Percentiles rank a stretch among this genome's conserved stretches.
phyloP scores from a whole-genome alignment of 352 stramenopile species.

The Globisporangium emineosum region DNA sequence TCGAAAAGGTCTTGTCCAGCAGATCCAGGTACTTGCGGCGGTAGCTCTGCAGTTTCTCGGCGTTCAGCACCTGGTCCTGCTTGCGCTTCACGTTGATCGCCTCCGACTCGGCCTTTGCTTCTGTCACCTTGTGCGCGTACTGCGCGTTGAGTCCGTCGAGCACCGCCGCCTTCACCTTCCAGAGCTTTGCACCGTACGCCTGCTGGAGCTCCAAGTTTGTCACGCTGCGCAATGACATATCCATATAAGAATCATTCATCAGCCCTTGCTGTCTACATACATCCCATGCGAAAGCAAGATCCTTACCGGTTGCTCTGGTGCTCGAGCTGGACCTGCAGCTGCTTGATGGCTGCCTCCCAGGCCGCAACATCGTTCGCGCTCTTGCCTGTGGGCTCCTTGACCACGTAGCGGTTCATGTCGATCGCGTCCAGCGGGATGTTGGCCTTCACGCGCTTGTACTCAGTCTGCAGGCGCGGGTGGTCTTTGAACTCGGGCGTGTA shows the following conservation, averaged over 20 bases:
- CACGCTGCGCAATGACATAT: slow-evolving; percentile 28
- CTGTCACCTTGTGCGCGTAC: slow-evolving; percentile 38
- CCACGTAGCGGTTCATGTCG: slow-evolving; percentile 70
- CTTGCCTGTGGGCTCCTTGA: slow-evolving; percentile 40
- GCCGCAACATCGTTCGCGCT: slow-evolving; percentile 32
- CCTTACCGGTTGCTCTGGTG: slow-evolving; percentile 54
- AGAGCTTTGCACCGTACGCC: slow-evolving; percentile 63
- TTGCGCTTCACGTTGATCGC: slow-evolving; percentile 61
- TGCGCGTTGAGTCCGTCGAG: slow-evolving; percentile 64
- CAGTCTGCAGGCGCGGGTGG: slow-evolving; percentile 51
- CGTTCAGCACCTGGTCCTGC: slow-evolving; percentile 68
- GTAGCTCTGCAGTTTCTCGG: slow-evolving; percentile 53
- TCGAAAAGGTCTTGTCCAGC: slow-evolving; percentile 60
- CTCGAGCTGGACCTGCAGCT: slow-evolving; percentile 52
- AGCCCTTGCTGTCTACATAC: no score
- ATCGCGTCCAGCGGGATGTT: slow-evolving; percentile 68
- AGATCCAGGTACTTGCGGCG: slow-evolving; percentile 55
- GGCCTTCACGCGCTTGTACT: slow-evolving; percentile 70
- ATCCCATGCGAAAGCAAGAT: background rate
- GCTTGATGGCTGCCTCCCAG: slow-evolving; percentile 55
- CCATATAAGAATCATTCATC: slow-evolving; percentile 10
- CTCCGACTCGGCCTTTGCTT: slow-evolving; percentile 37
- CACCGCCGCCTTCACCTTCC: slow-evolving; percentile 57
- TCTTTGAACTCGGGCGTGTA: slow-evolving; percentile 54
- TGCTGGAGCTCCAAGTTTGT: slow-evolving; percentile 77